Evolutionary conservation across 345 rosid genomes (phyloP).

Genomic region (Erodium maritimum): DNA sequence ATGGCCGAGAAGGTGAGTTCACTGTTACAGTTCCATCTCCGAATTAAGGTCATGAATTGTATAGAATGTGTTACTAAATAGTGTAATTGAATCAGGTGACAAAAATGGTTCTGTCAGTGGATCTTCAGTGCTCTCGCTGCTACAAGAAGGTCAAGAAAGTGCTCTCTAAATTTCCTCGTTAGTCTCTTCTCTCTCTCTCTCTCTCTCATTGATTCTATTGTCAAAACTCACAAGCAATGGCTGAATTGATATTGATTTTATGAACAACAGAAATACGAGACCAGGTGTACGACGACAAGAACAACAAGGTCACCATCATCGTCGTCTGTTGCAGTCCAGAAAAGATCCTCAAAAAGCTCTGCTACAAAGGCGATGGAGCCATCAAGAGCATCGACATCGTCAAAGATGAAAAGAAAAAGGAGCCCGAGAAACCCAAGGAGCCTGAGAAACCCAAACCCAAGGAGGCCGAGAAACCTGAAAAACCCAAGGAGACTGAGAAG

Average conservation of each 20-base stretch:
- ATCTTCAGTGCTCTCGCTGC: constrained; percentile 26
- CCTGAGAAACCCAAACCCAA: no score
- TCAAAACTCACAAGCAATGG: no score
- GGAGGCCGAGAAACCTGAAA: constrained; percentile 4
- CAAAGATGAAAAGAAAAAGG: constrained; percentile 5
- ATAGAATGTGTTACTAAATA: no score
- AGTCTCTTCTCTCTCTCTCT: neutral
- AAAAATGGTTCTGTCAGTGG: constrained; percentile 20
- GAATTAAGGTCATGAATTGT: no score
- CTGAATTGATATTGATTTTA: no score
- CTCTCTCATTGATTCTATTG: neutral
- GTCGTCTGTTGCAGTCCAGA: constrained; percentile 31
- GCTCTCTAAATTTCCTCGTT: constrained; percentile 27
- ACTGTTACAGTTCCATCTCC: no score
- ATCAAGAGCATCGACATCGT: constrained; percentile 18
- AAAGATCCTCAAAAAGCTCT: constrained; percentile 15
- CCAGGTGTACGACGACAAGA: constrained; percentile 22
- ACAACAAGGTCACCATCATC: constrained; percentile 13
- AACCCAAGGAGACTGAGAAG: constrained; percentile 7
- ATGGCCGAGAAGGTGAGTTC: constrained; percentile 32
- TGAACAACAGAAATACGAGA: constrained; percentile 15
- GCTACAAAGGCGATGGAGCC: constrained; percentile 18
- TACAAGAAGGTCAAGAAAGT: constrained; percentile 23
- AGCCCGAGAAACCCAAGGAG: constrained; percentile 1
- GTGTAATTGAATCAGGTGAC: constrained; percentile 26